Base-by-base conservation (phyloP, 805 yeast species). In the Monosporozyma solicola region DNA sequence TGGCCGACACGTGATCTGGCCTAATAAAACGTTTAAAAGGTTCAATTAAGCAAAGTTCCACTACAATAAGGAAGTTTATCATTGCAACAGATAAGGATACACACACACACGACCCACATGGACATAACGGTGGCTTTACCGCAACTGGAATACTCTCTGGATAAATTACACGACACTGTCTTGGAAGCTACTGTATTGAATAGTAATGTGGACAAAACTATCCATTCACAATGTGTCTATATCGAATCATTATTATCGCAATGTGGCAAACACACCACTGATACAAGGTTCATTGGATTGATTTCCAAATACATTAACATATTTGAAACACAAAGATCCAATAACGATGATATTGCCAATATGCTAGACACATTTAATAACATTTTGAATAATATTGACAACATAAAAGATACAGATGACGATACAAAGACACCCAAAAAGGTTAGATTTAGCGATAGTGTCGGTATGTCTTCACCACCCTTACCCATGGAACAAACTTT, bases 401-500 rank as follows among this genome's bases (percentile, higher is more conserved):
- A 35, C 4, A 6, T 35, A 35, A 16, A 13, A 3, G 15, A 35
- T 27, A 27, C 7, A 15, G 39, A n/a, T 10, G 7, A 32, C 39
- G n/a, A 35, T 16, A 35, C n/a, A 3, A 15, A 8, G 11, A 29
- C 27, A 20, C n/a, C n/a, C 8, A 51, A 47, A 49, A 37, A 50
- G 45, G 52, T 46, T 22, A 39, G 52, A 47, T 50, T 41, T 11
- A 45, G 31, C 20, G 48, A 45, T 29, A 29, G n/a, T n/a, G n/a
- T 35, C 5, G 39, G n/a, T 7, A 35, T 15, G 16, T 8, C 25
- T 5, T 22, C 25, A 3, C 43, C 43, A 3, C 43, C 41, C 22
- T 8, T 5, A 16, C 9, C 16, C 3, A 32, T 24, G 13, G 32
- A 32, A 20, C 25, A 44, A 8, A 52, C 44, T 13, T 63, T 64